These are phyloP conservation scores for Ganoderma multipileum DNA, from an alignment of 1,284 basidiomycete genomes.

Conservation along the genomic window DNA sequence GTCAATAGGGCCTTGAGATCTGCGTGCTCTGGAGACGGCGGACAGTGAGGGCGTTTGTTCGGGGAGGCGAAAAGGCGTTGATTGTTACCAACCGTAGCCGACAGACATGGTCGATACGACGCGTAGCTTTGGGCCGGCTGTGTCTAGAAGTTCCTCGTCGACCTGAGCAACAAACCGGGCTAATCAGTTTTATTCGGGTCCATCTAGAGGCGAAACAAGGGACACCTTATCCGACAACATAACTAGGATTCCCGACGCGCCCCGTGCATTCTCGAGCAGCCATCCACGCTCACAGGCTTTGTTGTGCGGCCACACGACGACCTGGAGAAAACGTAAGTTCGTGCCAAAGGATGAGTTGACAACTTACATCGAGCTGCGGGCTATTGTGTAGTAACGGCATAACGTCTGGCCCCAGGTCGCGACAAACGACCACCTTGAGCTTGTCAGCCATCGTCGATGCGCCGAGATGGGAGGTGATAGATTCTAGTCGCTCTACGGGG, in stretches of 20 bases:
- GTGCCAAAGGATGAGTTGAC: background rate
- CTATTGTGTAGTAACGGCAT: constrained; percentile 66
- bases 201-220: constrained; percentile 21
- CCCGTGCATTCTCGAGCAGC: constrained; percentile 78
- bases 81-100: constrained; percentile 71
- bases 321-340: constrained; percentile 42
- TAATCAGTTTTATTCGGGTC: background rate
- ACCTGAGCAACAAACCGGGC: constrained; percentile 51
- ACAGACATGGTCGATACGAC: constrained; percentile 92
- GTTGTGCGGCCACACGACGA: constrained; percentile 78
- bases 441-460: constrained; percentile 17
- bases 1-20: constrained; percentile 69
- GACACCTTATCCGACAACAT: constrained; percentile 76
- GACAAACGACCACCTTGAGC: constrained; percentile 69
- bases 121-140: constrained; percentile 74
- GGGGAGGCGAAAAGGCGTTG: background rate
- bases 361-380: constrained; percentile 62
- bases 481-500: constrained; percentile 12
- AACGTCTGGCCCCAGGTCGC: constrained; percentile 73
- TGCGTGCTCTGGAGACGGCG: constrained; percentile 75
- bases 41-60: background rate
- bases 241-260: constrained; percentile 70
- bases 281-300: constrained; percentile 71
- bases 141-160: constrained; percentile 75
- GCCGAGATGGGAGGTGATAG: constrained; percentile 20